A percentile compares a stretch with the other conserved stretches of the same genome.
Evolutionary conservation across 352 stramenopile genomes (phyloP).

Genomic region (Globisporangium recalcitrans): DNA sequence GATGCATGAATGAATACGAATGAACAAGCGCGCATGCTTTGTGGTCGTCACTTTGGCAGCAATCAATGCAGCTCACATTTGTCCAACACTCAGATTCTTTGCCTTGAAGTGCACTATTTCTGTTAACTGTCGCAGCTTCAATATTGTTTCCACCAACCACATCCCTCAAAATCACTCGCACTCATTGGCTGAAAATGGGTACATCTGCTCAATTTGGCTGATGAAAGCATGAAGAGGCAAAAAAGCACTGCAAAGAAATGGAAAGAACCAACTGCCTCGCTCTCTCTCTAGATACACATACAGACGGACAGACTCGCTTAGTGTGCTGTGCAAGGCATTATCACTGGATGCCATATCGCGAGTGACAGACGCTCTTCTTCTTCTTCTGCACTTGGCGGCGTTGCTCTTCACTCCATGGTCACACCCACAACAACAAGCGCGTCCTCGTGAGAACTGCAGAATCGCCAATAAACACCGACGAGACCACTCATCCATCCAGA

Average conservation of each 20-base stretch:
- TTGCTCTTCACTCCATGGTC: background rate
- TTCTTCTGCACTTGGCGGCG: background rate
- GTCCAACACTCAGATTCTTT: no score
- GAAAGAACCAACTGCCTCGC: no score
- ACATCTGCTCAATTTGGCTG: background rate
- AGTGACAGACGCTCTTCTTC: background rate
- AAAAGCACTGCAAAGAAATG: background rate
- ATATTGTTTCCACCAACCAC: slow-evolving; percentile 13
- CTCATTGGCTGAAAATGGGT: slow-evolving; percentile 1
- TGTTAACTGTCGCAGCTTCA: slow-evolving; percentile 6
- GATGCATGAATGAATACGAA: background rate
- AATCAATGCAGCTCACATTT: no score
- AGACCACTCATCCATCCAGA: background rate
- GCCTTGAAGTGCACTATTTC: background rate
- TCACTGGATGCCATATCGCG: no score
- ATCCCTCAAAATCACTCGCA: background rate
- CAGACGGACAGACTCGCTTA: no score
- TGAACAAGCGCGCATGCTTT: background rate
- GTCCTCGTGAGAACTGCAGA: background rate
- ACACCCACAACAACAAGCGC: background rate
- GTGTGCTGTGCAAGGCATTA: no score
- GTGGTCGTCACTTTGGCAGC: background rate
- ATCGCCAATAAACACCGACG: background rate
- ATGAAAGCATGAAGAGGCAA: background rate
- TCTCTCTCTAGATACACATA: no score